Percentiles rank a stretch among this genome's conserved stretches.
phyloP scores from a whole-genome alignment of 352 stramenopile genomes.

The Phytopythium helicoides region DNA sequence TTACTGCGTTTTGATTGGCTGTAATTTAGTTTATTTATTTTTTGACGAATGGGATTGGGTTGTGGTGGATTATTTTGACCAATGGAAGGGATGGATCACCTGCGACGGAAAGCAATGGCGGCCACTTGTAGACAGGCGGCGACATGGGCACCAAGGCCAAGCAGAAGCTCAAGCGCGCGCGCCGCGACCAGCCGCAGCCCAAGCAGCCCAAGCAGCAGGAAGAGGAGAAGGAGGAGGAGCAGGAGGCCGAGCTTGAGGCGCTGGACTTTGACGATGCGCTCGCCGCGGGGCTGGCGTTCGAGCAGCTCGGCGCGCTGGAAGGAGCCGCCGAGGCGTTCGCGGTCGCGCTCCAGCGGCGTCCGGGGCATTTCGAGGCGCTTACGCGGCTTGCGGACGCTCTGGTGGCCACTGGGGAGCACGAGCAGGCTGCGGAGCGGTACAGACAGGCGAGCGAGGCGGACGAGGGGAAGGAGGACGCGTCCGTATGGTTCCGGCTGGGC shows the following conservation, averaged over 20 bases:
- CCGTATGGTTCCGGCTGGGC: conserved; percentile 53
- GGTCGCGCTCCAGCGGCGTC: conserved; percentile 31
- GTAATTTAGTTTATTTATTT: background rate
- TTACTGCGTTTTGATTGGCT: conserved; percentile 2
- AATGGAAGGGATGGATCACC: background rate
- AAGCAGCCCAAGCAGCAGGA: conserved; percentile 25
- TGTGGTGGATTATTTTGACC: background rate
- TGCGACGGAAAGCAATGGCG: background rate
- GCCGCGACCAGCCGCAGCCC: conserved; percentile 6
- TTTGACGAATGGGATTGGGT: background rate
- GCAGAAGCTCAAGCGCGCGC: conserved; percentile 32
- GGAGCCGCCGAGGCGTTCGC: conserved; percentile 43
- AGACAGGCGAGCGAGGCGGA: conserved; percentile 23
- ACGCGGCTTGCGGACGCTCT: conserved; percentile 49
- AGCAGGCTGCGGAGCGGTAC: conserved; percentile 39
- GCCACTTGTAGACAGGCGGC: background rate
- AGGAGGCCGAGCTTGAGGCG: conserved; percentile 38
- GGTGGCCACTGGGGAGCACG: conserved; percentile 23
- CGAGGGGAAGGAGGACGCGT: conserved; percentile 35
- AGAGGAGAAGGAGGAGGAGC: conserved; percentile 23
- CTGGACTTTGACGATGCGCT: conserved; percentile 61
- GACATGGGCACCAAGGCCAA: conserved; percentile 48
- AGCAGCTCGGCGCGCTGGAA: conserved; percentile 55
- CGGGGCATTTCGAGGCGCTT: conserved; percentile 45
- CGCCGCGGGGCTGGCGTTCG: conserved; percentile 57